Evolutionary conservation across 495 filamentous ascomycete species (phyloP), one percentile per base, ranked within the genome.

Genomic region (Podospora anserina): DNA sequence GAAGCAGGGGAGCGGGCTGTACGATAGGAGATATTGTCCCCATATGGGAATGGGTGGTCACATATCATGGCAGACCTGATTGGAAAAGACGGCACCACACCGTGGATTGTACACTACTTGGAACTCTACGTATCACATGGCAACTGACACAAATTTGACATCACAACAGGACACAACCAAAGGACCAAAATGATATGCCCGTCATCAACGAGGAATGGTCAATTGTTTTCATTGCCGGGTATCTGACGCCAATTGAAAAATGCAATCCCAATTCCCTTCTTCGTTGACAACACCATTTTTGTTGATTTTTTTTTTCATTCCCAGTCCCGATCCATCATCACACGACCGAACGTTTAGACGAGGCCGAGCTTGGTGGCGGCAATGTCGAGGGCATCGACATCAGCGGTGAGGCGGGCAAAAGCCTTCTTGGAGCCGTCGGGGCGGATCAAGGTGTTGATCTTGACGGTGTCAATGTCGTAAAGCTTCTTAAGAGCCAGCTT

Each of bases 351-450:
- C 53, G 68, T 78, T 88, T 96, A 98, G 76, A 99, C 95, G 81
- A 99, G 97, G 68, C 91, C 89, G 68, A 99, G 88, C 88, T 98
- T 99, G 78, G 96, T 97, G 71, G 96, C 95, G 73, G 95, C 95
- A 85, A 99, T 97, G 84, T 99, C 95, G 68, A 99, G 90, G 80
- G 95, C 95, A 83, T 99, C 95, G 71, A 97, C 92, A 81, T 99
- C 95, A 59, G 93, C 83, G 68, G 95, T 98, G 68, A 99, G 86
- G 78, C 93, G 91, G 75, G 91, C 92, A 77, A 92, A 99, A 66
- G 96, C 95, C 89, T 99, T 99, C 91, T 99, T 99, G 75, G 89
- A 87, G 78, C 94, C 95, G 81, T 97, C 93, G 72, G 95, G 94
- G 77, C 93, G 90, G 85, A 99, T 92, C 69, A 99, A 89, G 71